A percentile compares a stretch with the other conserved stretches of the same genome.
These are phyloP conservation scores for Cercospora sp. DNA, from an alignment of 2,329 filamentous ascomycete genomes.

Conservation along the genomic window DNA sequence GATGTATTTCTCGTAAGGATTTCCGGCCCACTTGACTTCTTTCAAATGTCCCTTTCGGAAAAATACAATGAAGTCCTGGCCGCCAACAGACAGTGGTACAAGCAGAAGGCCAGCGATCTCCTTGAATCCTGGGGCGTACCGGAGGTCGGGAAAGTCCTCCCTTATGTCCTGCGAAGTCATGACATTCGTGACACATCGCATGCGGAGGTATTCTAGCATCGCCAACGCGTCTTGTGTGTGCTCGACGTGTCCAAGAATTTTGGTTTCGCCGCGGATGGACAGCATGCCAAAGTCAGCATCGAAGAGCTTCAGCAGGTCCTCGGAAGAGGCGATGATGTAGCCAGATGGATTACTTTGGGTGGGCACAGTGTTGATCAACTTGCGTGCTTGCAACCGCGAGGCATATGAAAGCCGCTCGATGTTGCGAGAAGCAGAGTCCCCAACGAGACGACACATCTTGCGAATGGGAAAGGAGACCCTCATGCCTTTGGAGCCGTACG, in stretches of 20 bases:
- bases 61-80: slow-evolving; percentile 85
- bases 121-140: slow-evolving; percentile 76
- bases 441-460: slow-evolving; percentile 87
- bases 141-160: slow-evolving; percentile 77
- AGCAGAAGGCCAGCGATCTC: slow-evolving; percentile 76
- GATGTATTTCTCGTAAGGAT: slow-evolving; percentile 77
- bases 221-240: slow-evolving; percentile 81
- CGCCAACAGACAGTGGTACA: slow-evolving; percentile 74
- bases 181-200: slow-evolving; percentile 73
- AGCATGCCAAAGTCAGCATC: slow-evolving; percentile 84
- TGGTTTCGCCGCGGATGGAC: slow-evolving; percentile 85
- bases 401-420: slow-evolving; percentile 87
- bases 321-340: slow-evolving; percentile 86
- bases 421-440: slow-evolving; percentile 81
- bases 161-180: slow-evolving; percentile 74
- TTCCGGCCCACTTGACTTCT: slow-evolving; percentile 83
- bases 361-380: slow-evolving; percentile 82
- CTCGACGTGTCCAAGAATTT: slow-evolving; percentile 73
- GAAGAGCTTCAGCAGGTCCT: slow-evolving; percentile 80
- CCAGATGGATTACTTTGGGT: slow-evolving; percentile 80
- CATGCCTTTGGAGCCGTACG: slow-evolving; percentile 76
- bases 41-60: slow-evolving; percentile 76
- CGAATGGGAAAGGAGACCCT: slow-evolving; percentile 88
- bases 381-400: slow-evolving; percentile 78
- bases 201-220: slow-evolving; percentile 79